Conservation (phyloP, 257 asterid genomes). For the Cruciata laevipes region DNA sequence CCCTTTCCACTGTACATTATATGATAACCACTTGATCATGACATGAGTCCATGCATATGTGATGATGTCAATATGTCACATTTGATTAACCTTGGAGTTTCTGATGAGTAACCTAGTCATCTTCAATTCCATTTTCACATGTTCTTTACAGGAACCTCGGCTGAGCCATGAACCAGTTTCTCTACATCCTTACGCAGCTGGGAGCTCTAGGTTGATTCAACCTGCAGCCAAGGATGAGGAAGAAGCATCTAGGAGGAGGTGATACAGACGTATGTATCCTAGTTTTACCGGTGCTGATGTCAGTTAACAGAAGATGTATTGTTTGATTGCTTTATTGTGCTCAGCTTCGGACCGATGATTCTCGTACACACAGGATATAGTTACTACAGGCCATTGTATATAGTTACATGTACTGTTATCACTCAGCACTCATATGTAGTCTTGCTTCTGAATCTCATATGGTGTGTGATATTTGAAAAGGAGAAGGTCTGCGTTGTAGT, state of each 20-base stretch:
- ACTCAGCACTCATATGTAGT: not conserved
- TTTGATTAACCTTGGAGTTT: not conserved
- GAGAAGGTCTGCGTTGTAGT: not conserved
- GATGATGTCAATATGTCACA: not conserved
- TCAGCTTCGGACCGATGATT: not conserved
- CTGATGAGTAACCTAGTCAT: too few species aligned
- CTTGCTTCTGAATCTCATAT: not conserved
- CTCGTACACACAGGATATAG: not conserved
- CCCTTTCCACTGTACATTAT: not conserved
- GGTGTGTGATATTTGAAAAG: not conserved
- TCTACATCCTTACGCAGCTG: slow-evolving; percentile 28
- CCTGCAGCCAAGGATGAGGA: slow-evolving; percentile 38
- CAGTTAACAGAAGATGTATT: not conserved
- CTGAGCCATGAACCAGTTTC: slow-evolving; percentile 43
- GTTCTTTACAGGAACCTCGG: slow-evolving; percentile 54
- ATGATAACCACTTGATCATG: not conserved
- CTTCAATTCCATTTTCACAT: not conserved
- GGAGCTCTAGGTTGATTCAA: slow-evolving; percentile 22
- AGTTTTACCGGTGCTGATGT: slow-evolving; percentile 26
- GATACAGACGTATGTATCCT: slow-evolving; percentile 23
- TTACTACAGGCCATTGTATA: slow-evolving; percentile 3
- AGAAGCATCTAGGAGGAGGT: slow-evolving; percentile 37
- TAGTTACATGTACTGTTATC: not conserved
- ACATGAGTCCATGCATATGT: not conserved
- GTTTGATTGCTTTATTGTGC: slow-evolving; percentile 3